Evolutionary conservation across 164 flowering plant genomes (phyloP).

Genomic region (Magnolia changhungtana): DNA sequence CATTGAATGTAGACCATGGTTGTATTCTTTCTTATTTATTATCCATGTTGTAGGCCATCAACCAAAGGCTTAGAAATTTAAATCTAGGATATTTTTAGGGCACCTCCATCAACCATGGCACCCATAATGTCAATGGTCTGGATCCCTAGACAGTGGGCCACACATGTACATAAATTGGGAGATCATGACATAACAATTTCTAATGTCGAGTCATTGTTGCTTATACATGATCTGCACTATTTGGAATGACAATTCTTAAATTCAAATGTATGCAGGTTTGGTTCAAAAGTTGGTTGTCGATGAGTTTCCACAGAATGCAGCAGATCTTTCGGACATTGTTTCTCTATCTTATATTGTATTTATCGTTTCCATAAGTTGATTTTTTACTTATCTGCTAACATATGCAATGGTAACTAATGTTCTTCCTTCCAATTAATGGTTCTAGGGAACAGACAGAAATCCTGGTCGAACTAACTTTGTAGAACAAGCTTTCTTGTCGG

Average conservation of each 20-base stretch:
- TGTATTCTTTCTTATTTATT: too few relatives aligned
- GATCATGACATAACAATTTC: neutral
- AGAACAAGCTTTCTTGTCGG: slow-evolving; percentile 6
- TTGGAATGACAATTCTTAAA: neutral
- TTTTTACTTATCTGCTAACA: neutral
- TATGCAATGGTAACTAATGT: too few relatives aligned
- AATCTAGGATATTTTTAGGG: neutral
- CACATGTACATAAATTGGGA: neutral
- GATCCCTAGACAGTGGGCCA: too few relatives aligned
- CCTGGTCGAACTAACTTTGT: slow-evolving; percentile 6
- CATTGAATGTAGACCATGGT: too few relatives aligned
- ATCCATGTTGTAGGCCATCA: too few relatives aligned
- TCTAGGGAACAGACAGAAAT: slow-evolving; percentile 3
- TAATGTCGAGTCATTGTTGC: neutral
- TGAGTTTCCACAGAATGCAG: neutral
- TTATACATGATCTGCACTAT: too few relatives aligned
- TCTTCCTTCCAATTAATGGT: neutral
- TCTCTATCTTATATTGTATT: neutral
- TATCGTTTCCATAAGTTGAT: neutral
- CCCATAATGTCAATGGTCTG: too few relatives aligned
- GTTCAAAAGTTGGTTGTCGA: neutral
- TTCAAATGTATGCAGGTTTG: slow-evolving; percentile 1
- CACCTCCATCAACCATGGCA: neutral
- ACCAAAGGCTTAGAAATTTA: too few relatives aligned
- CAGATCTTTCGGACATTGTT: neutral